Conservation (phyloP, 2,329 filamentous ascomycete genomes). For the Xylaria digitata region DNA sequence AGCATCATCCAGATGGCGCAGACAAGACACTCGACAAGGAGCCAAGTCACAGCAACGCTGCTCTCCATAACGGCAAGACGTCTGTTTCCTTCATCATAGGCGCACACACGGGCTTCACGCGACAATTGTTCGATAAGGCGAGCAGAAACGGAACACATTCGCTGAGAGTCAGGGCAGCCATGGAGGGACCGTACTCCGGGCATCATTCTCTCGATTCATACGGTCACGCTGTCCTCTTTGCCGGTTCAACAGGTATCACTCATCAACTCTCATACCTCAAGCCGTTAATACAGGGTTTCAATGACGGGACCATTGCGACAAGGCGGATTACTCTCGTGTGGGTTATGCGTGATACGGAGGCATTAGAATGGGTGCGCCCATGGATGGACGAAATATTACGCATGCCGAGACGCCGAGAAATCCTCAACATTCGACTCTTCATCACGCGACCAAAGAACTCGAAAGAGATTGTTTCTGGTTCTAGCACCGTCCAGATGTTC, state of each 20-base stretch:
- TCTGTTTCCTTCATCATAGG: constrained; percentile 85
- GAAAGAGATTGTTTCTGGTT: constrained; percentile 82
- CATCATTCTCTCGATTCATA: constrained; percentile 91
- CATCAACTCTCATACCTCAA: constrained; percentile 91
- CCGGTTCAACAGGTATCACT: constrained; percentile 93
- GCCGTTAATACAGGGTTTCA: constrained; percentile 77
- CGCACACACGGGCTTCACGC: constrained; percentile 88
- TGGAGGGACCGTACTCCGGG: constrained; percentile 90
- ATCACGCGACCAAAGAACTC: constrained; percentile 87
- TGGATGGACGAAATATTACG: constrained; percentile 82
- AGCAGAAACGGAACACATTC: constrained; percentile 62
- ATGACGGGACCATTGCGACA: constrained; percentile 78
- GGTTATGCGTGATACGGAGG: constrained; percentile 90
- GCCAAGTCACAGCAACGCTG: constrained; percentile 46
- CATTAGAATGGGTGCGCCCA: constrained; percentile 91
- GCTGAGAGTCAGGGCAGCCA: constrained; percentile 75
- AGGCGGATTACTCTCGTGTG: constrained; percentile 86
- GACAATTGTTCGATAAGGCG: constrained; percentile 80
- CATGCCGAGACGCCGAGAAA: constrained; percentile 82
- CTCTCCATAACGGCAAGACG: constrained; percentile 54
- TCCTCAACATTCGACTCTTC: constrained; percentile 88
- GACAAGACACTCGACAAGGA: constrained; percentile 55
- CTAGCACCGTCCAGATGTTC: constrained; percentile 88
- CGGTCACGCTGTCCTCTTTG: constrained; percentile 89
- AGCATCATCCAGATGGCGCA: constrained; percentile 59